Evolutionary conservation across 139 green algal genomes (phyloP), one percentile per base, ranked within the genome.

Genomic region (Chlamydomonas sp.): DNA sequence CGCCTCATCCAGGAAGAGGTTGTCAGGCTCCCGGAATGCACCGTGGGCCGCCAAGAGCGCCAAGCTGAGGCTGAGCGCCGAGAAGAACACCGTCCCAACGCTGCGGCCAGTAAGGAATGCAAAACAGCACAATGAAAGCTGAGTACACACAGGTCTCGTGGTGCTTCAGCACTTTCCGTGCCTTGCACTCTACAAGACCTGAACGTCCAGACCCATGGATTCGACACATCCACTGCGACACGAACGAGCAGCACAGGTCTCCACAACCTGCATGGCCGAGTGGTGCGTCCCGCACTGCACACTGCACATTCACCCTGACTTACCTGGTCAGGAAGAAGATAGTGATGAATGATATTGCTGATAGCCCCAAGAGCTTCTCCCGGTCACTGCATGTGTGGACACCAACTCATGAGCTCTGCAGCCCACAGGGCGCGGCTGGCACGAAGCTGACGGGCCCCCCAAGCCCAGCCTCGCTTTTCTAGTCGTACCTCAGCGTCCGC

Each of bases 281-380:
- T 49, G 31, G 31, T 49, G 31, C 31, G 31, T 49, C 31, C 31
- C 31, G 31, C 31, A 49, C 31, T 49, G 31, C 31, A 71, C 12
- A 14, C 66, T 71, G 66, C 66, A 16, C 58, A 14, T 49, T 49
- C 31, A 58, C 1, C 58, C 7, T 2, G 15, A 63, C 77, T 73
- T 78, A 96, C 95, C 90, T 96, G 3, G 97, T 98, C 15, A 99
- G 82, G 89, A 99, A 97, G 92, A 99, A 99, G 5, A 99, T 92
- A 18, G 96, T 88, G 31, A 99, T 85, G 62, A 97, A 93, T 7
- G 94, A 97, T 3, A 96, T 79, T 17, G 79, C 95, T 8, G 91
- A 90, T 89, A 98, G 96, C 1, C 90, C 94, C 60, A 98, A 81
- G 58, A 99, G 92, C 90, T 98, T 98, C 84, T 99, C 96, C 2